Evolutionary conservation across 2,329 filamentous ascomycete species (phyloP).

Genomic region (Cordyceps pruinosa): DNA sequence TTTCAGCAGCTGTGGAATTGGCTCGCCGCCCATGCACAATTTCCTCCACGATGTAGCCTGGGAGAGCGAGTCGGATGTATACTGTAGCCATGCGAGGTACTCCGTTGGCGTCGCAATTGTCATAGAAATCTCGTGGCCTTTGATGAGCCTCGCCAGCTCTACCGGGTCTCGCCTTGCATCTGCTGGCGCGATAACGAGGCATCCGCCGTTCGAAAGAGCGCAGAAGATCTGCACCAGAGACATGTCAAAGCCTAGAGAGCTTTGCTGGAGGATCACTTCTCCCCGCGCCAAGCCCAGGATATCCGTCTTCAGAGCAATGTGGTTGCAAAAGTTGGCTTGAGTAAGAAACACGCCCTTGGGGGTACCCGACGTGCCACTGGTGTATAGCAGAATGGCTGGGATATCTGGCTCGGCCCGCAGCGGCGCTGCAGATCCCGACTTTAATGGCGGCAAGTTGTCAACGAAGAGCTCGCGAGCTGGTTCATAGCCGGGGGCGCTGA

Average conservation of each 20-base stretch:
- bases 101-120: slow-evolving; percentile 32
- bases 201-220: slow-evolving; percentile 28
- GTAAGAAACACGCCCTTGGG: slow-evolving; percentile 35
- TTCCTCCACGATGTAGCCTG: not conserved
- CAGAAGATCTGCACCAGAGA: slow-evolving; percentile 29
- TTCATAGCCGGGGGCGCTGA: not conserved
- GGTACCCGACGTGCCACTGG: slow-evolving; percentile 22
- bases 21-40: slow-evolving; percentile 18
- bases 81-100: slow-evolving; percentile 21
- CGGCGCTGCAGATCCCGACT: not conserved
- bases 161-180: slow-evolving; percentile 26
- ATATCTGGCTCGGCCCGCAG: not conserved
- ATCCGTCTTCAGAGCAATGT: slow-evolving; percentile 18
- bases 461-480: not conserved
- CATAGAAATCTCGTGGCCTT: slow-evolving; percentile 23
- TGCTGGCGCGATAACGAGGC: slow-evolving; percentile 25
- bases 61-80: not conserved
- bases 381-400: slow-evolving; percentile 26
- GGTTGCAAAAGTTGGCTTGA: slow-evolving; percentile 22
- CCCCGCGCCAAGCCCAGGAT: slow-evolving; percentile 19
- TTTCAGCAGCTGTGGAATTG: not conserved
- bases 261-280: slow-evolving; percentile 27
- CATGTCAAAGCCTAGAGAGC: slow-evolving; percentile 32
- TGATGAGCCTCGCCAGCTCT: slow-evolving; percentile 26
- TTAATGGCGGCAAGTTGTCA: not conserved